Percentiles rank a stretch among this genome's conserved stretches.
phyloP scores from a whole-genome alignment of 306 rosid species.

The Citrullus amarus region DNA sequence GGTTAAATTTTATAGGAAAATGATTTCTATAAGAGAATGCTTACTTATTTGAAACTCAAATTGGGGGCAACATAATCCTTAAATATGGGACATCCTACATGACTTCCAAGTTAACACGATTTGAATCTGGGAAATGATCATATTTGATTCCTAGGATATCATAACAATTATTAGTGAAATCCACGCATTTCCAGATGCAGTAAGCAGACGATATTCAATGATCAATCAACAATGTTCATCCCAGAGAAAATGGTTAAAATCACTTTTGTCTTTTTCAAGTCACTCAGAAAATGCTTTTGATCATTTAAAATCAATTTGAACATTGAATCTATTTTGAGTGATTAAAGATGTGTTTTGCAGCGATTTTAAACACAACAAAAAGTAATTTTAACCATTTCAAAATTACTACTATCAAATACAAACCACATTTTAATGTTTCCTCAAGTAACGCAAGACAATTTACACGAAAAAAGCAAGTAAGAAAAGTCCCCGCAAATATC shows the following conservation, averaged over 20 bases:
- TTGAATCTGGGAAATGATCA: not conserved
- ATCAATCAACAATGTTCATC: not conserved
- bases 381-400: no score
- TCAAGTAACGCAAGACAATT: not conserved
- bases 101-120: not conserved
- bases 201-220: not conserved
- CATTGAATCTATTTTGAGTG: no score
- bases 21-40: not conserved
- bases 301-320: no score
- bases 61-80: not conserved
- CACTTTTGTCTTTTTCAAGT: no score
- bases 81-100: not conserved
- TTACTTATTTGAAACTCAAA: not conserved
- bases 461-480: not conserved
- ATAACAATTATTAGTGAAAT: not conserved
- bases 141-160: not conserved
- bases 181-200: not conserved
- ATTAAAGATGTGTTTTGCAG: no score
- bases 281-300: no score
- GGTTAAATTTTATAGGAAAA: not conserved
- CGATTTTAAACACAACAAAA: no score
- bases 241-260: not conserved
- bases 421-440: not conserved
- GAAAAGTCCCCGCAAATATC: not conserved
- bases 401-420: not conserved